These are phyloP conservation scores for Butyriboletus appendiculatus DNA, from an alignment of 1,284 basidiomycete genomes.

Conservation along the genomic window DNA sequence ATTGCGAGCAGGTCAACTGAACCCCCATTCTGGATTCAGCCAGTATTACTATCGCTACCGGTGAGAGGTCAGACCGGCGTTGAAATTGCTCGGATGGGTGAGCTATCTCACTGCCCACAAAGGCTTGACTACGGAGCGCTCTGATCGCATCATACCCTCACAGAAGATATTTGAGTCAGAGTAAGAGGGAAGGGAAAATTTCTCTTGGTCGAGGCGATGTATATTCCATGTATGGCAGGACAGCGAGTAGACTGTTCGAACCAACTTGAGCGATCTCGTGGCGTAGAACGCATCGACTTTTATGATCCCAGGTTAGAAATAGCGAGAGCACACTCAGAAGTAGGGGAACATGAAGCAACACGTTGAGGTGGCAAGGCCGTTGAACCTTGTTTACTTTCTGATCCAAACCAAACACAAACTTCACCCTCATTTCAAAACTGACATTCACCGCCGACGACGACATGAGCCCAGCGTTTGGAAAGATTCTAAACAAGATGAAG, in stretches of 20 bases:
- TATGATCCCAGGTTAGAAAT: not conserved
- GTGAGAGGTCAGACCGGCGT: conserved; percentile 7
- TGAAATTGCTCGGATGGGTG: conserved; percentile 2
- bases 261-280: not conserved
- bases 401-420: conserved; percentile 11
- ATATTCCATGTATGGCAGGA: not conserved
- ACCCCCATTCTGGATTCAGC: conserved; percentile 1
- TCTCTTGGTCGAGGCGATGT: no score
- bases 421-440: not conserved
- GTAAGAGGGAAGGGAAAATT: not conserved
- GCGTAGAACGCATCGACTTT: not conserved
- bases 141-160: conserved; percentile 9
- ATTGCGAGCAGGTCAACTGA: not conserved
- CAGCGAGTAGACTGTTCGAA: not conserved
- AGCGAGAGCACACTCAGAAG: not conserved
- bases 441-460: not conserved
- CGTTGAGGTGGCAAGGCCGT: not conserved
- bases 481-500: conserved; percentile 19
- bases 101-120: not conserved
- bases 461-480: conserved; percentile 18
- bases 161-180: not conserved
- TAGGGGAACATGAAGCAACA: not conserved
- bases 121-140: not conserved
- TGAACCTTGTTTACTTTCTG: conserved; percentile 3
- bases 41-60: not conserved